These are phyloP conservation scores for Scheffersomyces segobiensis DNA, from an alignment of 1,139 yeast species.

Conservation along the genomic window DNA sequence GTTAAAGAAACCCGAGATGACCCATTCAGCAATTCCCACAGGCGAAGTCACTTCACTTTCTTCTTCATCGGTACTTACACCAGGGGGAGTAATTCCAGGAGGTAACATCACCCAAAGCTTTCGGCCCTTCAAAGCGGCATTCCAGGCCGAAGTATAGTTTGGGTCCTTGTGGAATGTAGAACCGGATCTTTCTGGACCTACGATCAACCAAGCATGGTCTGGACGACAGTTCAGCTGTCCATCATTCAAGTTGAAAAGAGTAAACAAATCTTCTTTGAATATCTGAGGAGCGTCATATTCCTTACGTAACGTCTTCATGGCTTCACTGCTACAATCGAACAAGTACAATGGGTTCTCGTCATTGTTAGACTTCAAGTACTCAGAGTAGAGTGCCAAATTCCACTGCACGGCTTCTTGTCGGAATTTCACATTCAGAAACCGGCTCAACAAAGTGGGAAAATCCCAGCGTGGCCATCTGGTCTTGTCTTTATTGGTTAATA, in stretches of 20 bases:
- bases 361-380: conserved; percentile 58
- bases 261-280: conserved; percentile 54
- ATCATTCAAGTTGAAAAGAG: conserved; percentile 40
- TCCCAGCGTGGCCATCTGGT: conserved; percentile 73
- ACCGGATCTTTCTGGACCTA: conserved; percentile 80
- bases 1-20: conserved; percentile 74
- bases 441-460: conserved; percentile 43
- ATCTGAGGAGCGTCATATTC: conserved; percentile 58
- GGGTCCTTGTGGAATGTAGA: conserved; percentile 94
- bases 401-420: conserved; percentile 86
- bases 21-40: conserved; percentile 89
- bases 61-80: conserved; percentile 72
- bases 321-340: conserved; percentile 74
- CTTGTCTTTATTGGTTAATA: conserved; percentile 43
- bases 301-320: conserved; percentile 55
- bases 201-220: conserved; percentile 86
- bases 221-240: conserved; percentile 57
- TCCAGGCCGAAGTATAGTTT: conserved; percentile 90
- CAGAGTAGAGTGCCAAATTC: conserved; percentile 62
- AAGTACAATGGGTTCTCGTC: conserved; percentile 86
- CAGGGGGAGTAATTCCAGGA: conserved; percentile 76
- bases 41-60: conserved; percentile 94
- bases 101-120: conserved; percentile 92
- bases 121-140: conserved; percentile 69
- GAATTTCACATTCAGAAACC: conserved; percentile 64